phyloP scores from a whole-genome alignment of 2,329 filamentous ascomycete species.

The Bipolaris zeicola region DNA sequence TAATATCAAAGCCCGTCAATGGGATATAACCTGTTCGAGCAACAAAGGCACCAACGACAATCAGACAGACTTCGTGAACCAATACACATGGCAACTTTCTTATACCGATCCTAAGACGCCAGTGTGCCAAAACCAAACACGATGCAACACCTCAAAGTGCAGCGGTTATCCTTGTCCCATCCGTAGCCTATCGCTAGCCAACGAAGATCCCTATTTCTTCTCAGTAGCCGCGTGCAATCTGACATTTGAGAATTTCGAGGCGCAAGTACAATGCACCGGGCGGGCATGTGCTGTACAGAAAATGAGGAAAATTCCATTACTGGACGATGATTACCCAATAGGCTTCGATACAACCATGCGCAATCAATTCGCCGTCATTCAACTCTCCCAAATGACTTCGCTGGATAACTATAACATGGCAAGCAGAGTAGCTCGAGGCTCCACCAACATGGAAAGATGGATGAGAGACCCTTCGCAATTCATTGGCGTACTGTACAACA shows the following conservation, averaged over 20 bases:
- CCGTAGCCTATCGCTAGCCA: conserved; percentile 24
- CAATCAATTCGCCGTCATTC: conserved; percentile 7
- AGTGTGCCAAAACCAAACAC: conserved; percentile 3
- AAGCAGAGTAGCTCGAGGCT: conserved; percentile 15
- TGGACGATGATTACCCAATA: conserved; percentile 21
- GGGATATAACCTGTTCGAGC: conserved; percentile 31
- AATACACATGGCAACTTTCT: conserved; percentile 25
- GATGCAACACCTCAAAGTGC: conserved; percentile 11
- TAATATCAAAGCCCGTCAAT: conserved; percentile 33
- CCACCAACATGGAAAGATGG: conserved; percentile 32
- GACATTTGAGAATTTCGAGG: conserved; percentile 27
- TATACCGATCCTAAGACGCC: not conserved
- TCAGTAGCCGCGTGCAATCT: conserved; percentile 28
- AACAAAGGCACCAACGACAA: conserved; percentile 13
- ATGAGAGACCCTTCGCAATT: conserved; percentile 18
- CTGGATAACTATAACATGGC: conserved; percentile 27
- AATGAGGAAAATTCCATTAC: conserved; percentile 29
- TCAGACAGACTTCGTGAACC: conserved; percentile 9
- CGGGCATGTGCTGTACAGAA: conserved; percentile 22
- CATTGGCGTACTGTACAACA: conserved; percentile 22
- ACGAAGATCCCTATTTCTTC: not conserved
- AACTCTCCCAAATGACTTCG: conserved; percentile 18
- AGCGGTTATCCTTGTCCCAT: conserved; percentile 27
- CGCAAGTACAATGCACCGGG: conserved; percentile 25
- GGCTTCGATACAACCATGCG: conserved; percentile 17